phyloP scores from a whole-genome alignment of 306 rosid genomes.

The Quercus berberidifolia region DNA sequence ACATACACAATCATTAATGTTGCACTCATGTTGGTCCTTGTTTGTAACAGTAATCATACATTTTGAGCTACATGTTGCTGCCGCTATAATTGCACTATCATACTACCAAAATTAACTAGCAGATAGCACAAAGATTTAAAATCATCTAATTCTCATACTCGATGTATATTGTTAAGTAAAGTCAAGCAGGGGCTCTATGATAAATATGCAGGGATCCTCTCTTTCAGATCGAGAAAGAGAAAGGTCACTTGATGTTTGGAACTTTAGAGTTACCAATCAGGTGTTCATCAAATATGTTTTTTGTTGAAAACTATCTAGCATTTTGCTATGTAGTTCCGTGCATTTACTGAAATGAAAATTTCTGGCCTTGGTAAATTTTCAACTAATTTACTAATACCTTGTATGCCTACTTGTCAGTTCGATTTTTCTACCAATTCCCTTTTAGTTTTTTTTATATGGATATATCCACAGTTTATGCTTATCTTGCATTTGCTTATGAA shows the following conservation, averaged over 20 bases:
- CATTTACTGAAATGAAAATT: too few species aligned
- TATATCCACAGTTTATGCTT: not conserved
- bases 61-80: not conserved
- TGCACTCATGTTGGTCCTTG: not conserved
- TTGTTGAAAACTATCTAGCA: not conserved
- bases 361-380: too few species aligned
- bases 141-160: constrained; percentile 1
- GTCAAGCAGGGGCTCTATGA: not conserved
- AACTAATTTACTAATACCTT: not conserved
- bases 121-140: not conserved
- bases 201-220: not conserved
- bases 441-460: not conserved
- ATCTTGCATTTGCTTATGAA: not conserved
- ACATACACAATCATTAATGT: not conserved
- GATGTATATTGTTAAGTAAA: not conserved
- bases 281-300: not conserved
- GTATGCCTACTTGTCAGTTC: not conserved
- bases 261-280: constrained; percentile 1
- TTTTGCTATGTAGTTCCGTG: not conserved
- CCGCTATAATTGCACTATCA: not conserved
- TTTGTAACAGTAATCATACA: not conserved
- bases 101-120: not conserved
- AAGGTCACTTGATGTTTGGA: not conserved
- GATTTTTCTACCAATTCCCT: not conserved
- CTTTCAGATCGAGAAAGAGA: not conserved